Evolutionary conservation across 2,329 filamentous ascomycete species (phyloP).

Genomic region (Trichothecium roseum): DNA sequence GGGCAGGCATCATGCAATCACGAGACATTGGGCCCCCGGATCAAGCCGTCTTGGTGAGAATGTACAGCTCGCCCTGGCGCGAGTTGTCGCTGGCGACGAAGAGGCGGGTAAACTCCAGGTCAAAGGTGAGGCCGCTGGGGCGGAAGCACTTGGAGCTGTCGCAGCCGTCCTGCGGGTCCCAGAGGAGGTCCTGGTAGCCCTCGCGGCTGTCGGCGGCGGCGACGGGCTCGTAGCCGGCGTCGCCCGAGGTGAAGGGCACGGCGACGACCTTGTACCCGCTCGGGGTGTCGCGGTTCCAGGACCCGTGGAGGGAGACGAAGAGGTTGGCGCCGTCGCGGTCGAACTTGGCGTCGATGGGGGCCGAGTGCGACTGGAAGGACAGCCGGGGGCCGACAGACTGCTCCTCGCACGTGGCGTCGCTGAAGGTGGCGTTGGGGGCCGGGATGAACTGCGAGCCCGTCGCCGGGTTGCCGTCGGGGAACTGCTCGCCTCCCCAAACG

Average conservation of each 20-base stretch:
- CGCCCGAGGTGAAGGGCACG: slow-evolving; percentile 19
- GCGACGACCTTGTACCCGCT: slow-evolving; percentile 27
- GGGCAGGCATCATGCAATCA: no score
- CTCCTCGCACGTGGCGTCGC: slow-evolving; percentile 22
- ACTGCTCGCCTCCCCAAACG: slow-evolving; percentile 34
- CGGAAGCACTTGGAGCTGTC: slow-evolving; percentile 12
- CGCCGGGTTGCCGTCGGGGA: slow-evolving; percentile 17
- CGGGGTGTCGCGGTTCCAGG: slow-evolving; percentile 34
- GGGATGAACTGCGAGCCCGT: slow-evolving; percentile 27
- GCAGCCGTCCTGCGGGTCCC: slow-evolving; percentile 19
- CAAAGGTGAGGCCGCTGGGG: slow-evolving; percentile 13
- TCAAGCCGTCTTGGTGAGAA: slow-evolving; percentile 3
- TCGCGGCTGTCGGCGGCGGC: slow-evolving; percentile 15
- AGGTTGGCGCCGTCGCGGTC: slow-evolving; percentile 37
- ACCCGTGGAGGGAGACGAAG: slow-evolving; percentile 52
- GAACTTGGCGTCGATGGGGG: slow-evolving; percentile 52
- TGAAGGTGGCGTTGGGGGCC: slow-evolving; percentile 21
- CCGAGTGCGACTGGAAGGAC: slow-evolving; percentile 47
- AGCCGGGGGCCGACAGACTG: slow-evolving; percentile 30
- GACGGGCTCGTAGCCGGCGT: slow-evolving; percentile 19
- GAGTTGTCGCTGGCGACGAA: slow-evolving; percentile 14
- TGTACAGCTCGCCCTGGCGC: slow-evolving; percentile 12
- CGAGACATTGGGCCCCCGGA: neutral
- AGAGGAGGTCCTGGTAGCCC: slow-evolving; percentile 21
- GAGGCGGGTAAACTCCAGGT: slow-evolving; percentile 10